phyloP scores from a whole-genome alignment of 2,329 filamentous ascomycete genomes.

The Sphaerulina populicola region DNA sequence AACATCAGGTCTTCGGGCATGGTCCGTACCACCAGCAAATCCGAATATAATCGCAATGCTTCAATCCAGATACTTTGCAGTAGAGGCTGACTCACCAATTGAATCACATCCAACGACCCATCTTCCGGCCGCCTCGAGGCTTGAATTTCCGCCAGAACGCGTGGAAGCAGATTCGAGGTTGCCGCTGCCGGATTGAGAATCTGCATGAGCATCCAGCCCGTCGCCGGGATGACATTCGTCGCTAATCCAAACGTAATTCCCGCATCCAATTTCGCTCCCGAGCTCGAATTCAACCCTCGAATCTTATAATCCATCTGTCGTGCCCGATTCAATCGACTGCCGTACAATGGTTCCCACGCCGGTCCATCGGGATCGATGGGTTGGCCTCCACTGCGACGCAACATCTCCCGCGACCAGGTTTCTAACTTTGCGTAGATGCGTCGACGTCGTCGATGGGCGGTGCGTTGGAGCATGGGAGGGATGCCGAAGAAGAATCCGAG shows the following conservation, averaged over 20 bases:
- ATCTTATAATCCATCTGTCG: constrained; percentile 26
- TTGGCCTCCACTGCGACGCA: constrained; percentile 18
- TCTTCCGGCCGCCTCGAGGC: constrained; percentile 21
- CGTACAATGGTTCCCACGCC: constrained; percentile 26
- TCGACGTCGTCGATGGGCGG: constrained; percentile 20
- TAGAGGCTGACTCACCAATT: constrained; percentile 27
- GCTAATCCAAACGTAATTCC: constrained; percentile 30
- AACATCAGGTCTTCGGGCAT: constrained; percentile 25
- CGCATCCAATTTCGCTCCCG: constrained; percentile 24
- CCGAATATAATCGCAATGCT: constrained; percentile 30
- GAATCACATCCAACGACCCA: constrained; percentile 25
- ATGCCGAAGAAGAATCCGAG: constrained; percentile 28
- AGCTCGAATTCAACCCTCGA: constrained; percentile 18
- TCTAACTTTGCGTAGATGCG: constrained; percentile 24
- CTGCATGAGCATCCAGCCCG: constrained; percentile 31
- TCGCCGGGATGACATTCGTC: constrained; percentile 30
- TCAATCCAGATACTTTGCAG: constrained; percentile 32
- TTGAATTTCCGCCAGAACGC: constrained; percentile 27
- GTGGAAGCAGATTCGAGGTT: constrained; percentile 20
- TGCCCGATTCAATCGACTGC: constrained; percentile 27
- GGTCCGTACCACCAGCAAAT: constrained; percentile 29
- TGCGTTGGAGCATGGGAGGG: constrained; percentile 23
- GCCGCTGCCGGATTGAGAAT: constrained; percentile 24
- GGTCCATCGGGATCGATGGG: constrained; percentile 25
- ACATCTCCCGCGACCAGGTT: constrained; percentile 25